Percentiles rank a stretch among this genome's conserved stretches.
Evolutionary conservation across 352 stramenopile species (phyloP).

Genomic region (Phytophthora kernoviae): DNA sequence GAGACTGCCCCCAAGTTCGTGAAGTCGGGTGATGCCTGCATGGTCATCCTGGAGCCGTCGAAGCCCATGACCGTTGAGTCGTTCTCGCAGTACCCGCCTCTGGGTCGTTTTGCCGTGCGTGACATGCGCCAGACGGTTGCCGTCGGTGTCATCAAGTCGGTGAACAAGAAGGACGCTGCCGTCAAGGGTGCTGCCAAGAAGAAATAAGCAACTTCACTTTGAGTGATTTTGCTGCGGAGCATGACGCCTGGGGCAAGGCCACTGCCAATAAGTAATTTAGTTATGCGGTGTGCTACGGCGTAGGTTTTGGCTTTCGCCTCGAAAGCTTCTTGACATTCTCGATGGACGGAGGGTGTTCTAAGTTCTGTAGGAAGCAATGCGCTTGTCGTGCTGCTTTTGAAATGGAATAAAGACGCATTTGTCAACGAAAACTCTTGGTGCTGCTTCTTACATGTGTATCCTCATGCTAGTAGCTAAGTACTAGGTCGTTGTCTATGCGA

Average conservation of each 20-base stretch:
- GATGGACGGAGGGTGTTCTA: slow-evolving; percentile 12
- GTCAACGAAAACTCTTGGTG: slow-evolving; percentile 2
- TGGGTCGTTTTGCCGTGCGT: slow-evolving; percentile 96
- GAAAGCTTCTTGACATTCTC: slow-evolving; percentile 26
- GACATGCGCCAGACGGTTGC: slow-evolving; percentile 98
- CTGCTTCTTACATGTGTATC: neutral
- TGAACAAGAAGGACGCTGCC: slow-evolving; percentile 82
- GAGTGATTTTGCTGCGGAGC: neutral
- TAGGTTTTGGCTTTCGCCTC: slow-evolving; percentile 1
- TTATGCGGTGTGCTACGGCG: slow-evolving; percentile 8
- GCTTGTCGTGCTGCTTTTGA: slow-evolving; percentile 8
- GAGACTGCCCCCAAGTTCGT: slow-evolving; percentile 95
- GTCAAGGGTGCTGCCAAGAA: slow-evolving; percentile 47
- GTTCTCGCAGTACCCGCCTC: slow-evolving; percentile 96
- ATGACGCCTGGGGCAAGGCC: too few relatives aligned
- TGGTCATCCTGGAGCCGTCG: slow-evolving; percentile 93
- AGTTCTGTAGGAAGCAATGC: slow-evolving; percentile 14
- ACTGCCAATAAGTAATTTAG: slow-evolving; percentile 3
- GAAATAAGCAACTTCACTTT: slow-evolving; percentile 32
- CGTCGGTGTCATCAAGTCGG: slow-evolving; percentile 96
- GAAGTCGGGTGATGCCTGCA: slow-evolving; percentile 96
- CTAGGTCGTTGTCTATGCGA: too few relatives aligned
- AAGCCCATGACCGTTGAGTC: slow-evolving; percentile 96
- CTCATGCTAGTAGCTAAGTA: too few relatives aligned
- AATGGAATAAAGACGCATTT: slow-evolving; percentile 23